Evolutionary conservation across 805 yeast species (phyloP).

Genomic region (Monosporozyma solicola): DNA sequence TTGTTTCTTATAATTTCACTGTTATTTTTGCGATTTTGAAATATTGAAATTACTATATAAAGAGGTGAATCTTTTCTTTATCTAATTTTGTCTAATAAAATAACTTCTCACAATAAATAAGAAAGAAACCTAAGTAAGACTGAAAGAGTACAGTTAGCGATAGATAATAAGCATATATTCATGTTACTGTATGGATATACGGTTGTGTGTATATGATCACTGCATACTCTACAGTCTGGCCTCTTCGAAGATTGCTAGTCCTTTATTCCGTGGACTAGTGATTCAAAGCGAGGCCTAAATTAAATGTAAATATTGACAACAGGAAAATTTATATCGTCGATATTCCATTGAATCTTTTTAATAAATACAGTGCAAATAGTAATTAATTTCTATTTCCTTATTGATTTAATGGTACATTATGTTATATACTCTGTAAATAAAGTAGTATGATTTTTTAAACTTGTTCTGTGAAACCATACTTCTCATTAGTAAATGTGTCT

Average conservation of each 20-base stretch:
- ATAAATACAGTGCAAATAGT: conserved; percentile 1
- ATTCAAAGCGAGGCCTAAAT: conserved; percentile 42
- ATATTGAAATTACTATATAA: not conserved
- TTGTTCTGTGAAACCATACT: conserved; percentile 12
- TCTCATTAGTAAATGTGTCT: conserved; percentile 4
- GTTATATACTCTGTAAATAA: not conserved
- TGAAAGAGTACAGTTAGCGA: not conserved
- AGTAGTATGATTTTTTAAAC: not conserved
- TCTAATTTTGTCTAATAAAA: not conserved
- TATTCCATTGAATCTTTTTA: conserved; percentile 18
- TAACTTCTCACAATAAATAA: not conserved
- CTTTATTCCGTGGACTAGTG: conserved; percentile 32
- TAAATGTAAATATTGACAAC: conserved; percentile 11
- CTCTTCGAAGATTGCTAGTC: conserved; percentile 40
- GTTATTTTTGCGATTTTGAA: too few relatives aligned
- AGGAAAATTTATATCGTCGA: conserved; percentile 2
- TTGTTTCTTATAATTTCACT: not conserved
- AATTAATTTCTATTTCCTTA: conserved; percentile 8
- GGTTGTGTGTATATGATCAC: not conserved
- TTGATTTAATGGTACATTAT: conserved; percentile 22
- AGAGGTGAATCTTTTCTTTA: not conserved
- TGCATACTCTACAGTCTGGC: conserved; percentile 17
- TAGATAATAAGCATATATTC: not conserved
- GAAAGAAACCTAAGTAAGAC: not conserved
- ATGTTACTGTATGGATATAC: not conserved